These are phyloP conservation scores for Ganoderma multipileum DNA, from an alignment of 1,284 basidiomycete species.

Conservation along the genomic window DNA sequence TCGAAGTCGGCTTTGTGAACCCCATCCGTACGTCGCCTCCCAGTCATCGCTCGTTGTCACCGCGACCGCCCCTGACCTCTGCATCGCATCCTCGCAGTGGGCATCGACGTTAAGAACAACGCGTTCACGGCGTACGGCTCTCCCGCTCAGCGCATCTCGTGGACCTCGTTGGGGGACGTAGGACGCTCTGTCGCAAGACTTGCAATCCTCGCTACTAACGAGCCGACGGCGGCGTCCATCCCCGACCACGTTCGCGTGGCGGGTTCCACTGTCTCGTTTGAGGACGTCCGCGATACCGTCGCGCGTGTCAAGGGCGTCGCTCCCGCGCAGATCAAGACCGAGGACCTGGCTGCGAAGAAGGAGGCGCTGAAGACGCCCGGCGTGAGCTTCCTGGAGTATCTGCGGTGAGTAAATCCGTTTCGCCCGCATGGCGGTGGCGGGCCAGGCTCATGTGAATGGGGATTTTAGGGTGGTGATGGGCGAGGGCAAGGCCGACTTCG, in stretches of 20 bases:
- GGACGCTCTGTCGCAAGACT: constrained; percentile 38
- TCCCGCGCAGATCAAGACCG: constrained; percentile 24
- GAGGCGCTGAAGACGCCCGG: constrained; percentile 19
- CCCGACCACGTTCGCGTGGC: constrained; percentile 37
- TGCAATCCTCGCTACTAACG: constrained; percentile 35
- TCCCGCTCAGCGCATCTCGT: constrained; percentile 25
- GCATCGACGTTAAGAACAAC: constrained; percentile 35
- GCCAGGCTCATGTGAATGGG: not conserved
- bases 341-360: constrained; percentile 25
- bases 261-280: constrained; percentile 26
- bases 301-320: constrained; percentile 26
- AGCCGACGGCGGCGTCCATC: constrained; percentile 29
- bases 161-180: constrained; percentile 37
- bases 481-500: constrained; percentile 38
- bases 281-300: constrained; percentile 30
- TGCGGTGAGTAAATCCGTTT: constrained; percentile 15
- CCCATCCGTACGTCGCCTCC: constrained; percentile 1
- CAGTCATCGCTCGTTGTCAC: not conserved
- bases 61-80: not conserved
- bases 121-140: constrained; percentile 35
- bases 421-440: not conserved
- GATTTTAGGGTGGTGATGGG: constrained; percentile 32
- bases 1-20: constrained; percentile 26
- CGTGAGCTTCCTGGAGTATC: constrained; percentile 16
- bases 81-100: constrained; percentile 28